Conservation (phyloP, 371 early-diverging fungal species). For the Rhizopus sp. region DNA sequence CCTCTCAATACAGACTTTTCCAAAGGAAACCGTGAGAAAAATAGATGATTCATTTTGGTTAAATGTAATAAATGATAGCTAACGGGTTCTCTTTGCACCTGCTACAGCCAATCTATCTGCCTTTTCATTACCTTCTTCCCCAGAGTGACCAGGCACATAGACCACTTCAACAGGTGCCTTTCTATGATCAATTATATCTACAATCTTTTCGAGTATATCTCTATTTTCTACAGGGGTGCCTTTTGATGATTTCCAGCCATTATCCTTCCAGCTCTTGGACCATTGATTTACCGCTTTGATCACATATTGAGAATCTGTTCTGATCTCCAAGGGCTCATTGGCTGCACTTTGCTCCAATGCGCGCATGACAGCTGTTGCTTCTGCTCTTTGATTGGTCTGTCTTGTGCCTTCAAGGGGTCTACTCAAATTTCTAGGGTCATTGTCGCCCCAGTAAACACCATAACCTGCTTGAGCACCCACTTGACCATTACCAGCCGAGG, state of each 20-base stretch:
- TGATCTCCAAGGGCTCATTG: constrained; percentile 44
- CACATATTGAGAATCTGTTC: constrained; percentile 76
- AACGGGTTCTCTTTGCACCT: constrained; percentile 42
- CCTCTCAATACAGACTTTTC: constrained; percentile 45
- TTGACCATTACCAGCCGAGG: constrained; percentile 69
- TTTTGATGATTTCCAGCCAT: constrained; percentile 58
- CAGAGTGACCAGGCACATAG: constrained; percentile 69
- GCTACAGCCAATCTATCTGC: constrained; percentile 71
- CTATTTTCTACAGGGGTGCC: constrained; percentile 68
- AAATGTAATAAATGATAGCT: not conserved
- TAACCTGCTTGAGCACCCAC: constrained; percentile 69
- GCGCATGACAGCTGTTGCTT: constrained; percentile 71
- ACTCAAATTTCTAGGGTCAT: constrained; percentile 76
- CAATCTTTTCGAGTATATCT: constrained; percentile 68
- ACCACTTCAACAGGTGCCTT: constrained; percentile 43
- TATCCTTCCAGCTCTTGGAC: constrained; percentile 69
- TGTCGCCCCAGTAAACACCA: constrained; percentile 82
- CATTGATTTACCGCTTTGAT: constrained; percentile 67
- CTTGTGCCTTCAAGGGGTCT: constrained; percentile 57
- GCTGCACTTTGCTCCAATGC: constrained; percentile 61
- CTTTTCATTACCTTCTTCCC: constrained; percentile 71
- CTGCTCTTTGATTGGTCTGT: constrained; percentile 90
- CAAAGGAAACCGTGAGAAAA: constrained; percentile 8
- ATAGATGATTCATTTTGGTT: constrained; percentile 16
- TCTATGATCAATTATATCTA: constrained; percentile 39